Percentiles rank a stretch among this genome's conserved stretches.
Conservation (phyloP, 805 yeast species). For the Candida railenensis region DNA sequence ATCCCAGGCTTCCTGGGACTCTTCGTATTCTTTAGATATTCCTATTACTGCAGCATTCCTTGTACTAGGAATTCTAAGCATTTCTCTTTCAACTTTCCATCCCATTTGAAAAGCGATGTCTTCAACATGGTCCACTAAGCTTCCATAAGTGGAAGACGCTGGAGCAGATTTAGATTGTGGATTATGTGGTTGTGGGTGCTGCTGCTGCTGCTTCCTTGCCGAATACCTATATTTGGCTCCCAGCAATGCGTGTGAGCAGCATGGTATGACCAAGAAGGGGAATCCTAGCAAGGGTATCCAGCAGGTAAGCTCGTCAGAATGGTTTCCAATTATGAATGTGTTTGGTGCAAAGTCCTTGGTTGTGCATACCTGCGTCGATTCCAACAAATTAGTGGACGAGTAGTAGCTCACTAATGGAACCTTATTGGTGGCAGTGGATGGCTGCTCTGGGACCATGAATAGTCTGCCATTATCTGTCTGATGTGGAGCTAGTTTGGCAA, state of each 20-base stretch:
- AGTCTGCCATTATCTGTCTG: constrained; percentile 60
- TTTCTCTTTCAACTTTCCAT: constrained; percentile 83
- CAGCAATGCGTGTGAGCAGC: constrained; percentile 85
- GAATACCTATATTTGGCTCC: constrained; percentile 74
- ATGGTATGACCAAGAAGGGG: constrained; percentile 91
- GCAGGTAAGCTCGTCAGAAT: constrained; percentile 91
- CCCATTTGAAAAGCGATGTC: constrained; percentile 66
- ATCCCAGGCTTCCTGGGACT: constrained; percentile 30
- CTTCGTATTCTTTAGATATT: constrained; percentile 32
- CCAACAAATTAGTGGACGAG: constrained; percentile 50
- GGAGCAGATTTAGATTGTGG: background rate
- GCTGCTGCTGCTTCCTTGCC: constrained; percentile 27
- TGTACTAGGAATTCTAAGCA: constrained; percentile 91
- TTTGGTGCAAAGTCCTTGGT: constrained; percentile 65
- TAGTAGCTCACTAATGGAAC: constrained; percentile 53
- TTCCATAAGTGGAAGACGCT: constrained; percentile 68
- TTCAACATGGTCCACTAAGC: constrained; percentile 82
- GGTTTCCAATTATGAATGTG: constrained; percentile 89
- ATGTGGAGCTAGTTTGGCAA: constrained; percentile 51
- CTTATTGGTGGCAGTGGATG: constrained; percentile 9
- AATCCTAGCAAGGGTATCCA: constrained; percentile 89
- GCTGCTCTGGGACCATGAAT: constrained; percentile 50
- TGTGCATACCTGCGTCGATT: constrained; percentile 51
- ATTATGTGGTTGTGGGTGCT: constrained; percentile 1
- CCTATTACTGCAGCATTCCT: constrained; percentile 90